A percentile compares a stretch with the other conserved stretches of the same genome.
Evolutionary conservation across 2,329 filamentous ascomycete species (phyloP).

Genomic region (Purpureocillium lavendulum): DNA sequence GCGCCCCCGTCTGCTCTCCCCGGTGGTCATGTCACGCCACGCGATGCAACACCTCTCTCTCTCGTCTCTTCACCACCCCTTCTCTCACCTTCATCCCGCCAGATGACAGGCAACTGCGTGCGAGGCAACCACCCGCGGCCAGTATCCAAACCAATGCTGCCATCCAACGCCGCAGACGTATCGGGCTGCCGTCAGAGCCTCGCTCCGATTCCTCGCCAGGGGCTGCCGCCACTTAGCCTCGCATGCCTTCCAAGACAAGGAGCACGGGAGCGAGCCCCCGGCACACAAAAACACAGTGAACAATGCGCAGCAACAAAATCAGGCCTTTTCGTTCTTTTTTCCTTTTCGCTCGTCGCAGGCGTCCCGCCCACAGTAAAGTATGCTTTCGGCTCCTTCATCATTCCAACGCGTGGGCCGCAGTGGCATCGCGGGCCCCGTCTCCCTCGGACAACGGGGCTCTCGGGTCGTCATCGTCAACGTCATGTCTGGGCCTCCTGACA

Average conservation of each 20-base stretch:
- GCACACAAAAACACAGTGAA: not conserved
- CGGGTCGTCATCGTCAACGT: slow-evolving; percentile 21
- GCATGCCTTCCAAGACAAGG: not conserved
- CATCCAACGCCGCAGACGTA: slow-evolving; percentile 6
- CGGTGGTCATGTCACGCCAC: not conserved
- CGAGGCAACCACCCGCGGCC: not conserved
- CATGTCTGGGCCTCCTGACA: slow-evolving; percentile 25
- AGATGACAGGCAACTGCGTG: not conserved
- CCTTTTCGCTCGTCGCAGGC: slow-evolving; percentile 10
- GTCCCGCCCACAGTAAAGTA: slow-evolving; percentile 1
- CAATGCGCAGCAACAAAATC: not conserved
- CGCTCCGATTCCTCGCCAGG: slow-evolving; percentile 14
- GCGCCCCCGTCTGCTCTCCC: not conserved
- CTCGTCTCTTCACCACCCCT: not conserved
- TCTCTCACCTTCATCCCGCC: not conserved
- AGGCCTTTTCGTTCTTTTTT: slow-evolving; percentile 8
- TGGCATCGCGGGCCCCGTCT: not conserved
- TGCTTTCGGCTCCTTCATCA: not conserved
- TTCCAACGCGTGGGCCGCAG: slow-evolving; percentile 1
- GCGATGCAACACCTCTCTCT: not conserved
- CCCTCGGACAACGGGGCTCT: not conserved
- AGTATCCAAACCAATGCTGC: slow-evolving; percentile 7
- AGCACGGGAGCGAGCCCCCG: not conserved
- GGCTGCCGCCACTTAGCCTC: not conserved
- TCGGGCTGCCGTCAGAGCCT: not conserved